Conservation (phyloP, 192 early-diverging fungal species). For the Coemansia sp. region DNA sequence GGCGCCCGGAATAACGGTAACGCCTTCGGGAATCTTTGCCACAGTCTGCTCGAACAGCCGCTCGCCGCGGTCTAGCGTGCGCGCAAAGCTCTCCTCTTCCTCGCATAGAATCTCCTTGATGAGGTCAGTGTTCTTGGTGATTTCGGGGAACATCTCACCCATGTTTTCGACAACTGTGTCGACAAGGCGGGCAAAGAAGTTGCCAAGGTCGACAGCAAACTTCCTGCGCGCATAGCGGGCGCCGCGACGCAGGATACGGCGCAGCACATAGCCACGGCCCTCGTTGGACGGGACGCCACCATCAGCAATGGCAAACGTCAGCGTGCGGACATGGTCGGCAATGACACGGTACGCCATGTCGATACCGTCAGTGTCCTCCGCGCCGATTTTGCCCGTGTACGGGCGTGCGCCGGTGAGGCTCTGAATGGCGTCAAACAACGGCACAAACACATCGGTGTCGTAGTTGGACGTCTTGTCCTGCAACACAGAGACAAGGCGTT, state of each 20-base stretch:
- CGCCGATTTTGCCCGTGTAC: conserved; percentile 86
- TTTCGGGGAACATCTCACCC: conserved; percentile 91
- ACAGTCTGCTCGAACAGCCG: conserved; percentile 85
- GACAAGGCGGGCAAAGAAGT: conserved; percentile 91
- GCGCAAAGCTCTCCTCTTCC: conserved; percentile 93
- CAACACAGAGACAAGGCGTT: conserved; percentile 92
- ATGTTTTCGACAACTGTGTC: conserved; percentile 90
- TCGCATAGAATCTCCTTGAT: conserved; percentile 96
- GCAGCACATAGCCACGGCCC: conserved; percentile 96
- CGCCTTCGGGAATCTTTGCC: conserved; percentile 52
- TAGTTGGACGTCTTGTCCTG: conserved; percentile 97
- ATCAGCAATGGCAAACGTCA: conserved; percentile 95
- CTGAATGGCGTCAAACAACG: conserved; percentile 81
- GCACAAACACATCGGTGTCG: conserved; percentile 91
- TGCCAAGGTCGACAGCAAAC: conserved; percentile 85
- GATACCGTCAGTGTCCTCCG: conserved; percentile 88
- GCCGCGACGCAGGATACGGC: conserved; percentile 93
- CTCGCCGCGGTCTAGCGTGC: conserved; percentile 96
- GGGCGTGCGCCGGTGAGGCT: conserved; percentile 79
- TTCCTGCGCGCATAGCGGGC: conserved; percentile 91
- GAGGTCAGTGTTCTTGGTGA: conserved; percentile 68
- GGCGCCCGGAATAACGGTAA: conserved; percentile 70
- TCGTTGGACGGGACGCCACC: conserved; percentile 96
- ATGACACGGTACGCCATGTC: conserved; percentile 99
- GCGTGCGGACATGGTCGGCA: conserved; percentile 95